Evolutionary conservation across 2,329 filamentous ascomycete genomes (phyloP).

Genomic region (Pseudofabraea citricarpa): DNA sequence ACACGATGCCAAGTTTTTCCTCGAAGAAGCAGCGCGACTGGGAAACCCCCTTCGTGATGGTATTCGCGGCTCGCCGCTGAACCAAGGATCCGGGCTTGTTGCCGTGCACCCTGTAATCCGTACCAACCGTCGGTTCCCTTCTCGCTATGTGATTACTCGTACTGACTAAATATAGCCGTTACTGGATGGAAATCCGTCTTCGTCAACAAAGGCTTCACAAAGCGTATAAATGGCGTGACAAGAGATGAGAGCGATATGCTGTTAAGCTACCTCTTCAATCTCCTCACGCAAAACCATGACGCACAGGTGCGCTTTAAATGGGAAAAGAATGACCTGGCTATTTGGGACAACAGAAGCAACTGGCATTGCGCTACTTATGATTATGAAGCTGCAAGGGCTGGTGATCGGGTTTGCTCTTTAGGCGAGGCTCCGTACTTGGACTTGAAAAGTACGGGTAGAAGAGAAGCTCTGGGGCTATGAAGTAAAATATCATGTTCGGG

Average conservation of each 20-base stretch:
- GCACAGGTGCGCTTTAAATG: slow-evolving; percentile 51
- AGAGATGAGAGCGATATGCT: slow-evolving; percentile 47
- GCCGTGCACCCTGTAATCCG: slow-evolving; percentile 45
- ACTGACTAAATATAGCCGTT: slow-evolving; percentile 37
- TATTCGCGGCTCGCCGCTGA: slow-evolving; percentile 50
- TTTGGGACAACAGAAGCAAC: slow-evolving; percentile 61
- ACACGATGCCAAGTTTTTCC: slow-evolving; percentile 44
- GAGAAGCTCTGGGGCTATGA: slow-evolving; percentile 64
- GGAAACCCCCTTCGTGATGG: slow-evolving; percentile 31
- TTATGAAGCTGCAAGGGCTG: slow-evolving; percentile 43
- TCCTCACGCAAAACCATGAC: slow-evolving; percentile 51
- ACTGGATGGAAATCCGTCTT: slow-evolving; percentile 37
- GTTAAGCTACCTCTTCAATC: slow-evolving; percentile 28
- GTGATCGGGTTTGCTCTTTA: slow-evolving; percentile 42
- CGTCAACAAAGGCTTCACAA: slow-evolving; percentile 46
- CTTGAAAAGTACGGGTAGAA: slow-evolving; percentile 48
- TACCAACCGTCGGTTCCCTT: slow-evolving; percentile 43
- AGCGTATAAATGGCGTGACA: slow-evolving; percentile 49
- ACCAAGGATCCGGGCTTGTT: slow-evolving; percentile 45
- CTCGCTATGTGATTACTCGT: slow-evolving; percentile 28
- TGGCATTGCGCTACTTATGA: slow-evolving; percentile 56
- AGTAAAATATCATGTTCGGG: no score
- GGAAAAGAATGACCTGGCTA: slow-evolving; percentile 49
- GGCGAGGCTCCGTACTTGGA: slow-evolving; percentile 54
- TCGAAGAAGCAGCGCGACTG: slow-evolving; percentile 41